These are phyloP conservation scores for Pseudopyricularia cyperi DNA, from an alignment of 2,329 filamentous ascomycete genomes.

Conservation along the genomic window DNA sequence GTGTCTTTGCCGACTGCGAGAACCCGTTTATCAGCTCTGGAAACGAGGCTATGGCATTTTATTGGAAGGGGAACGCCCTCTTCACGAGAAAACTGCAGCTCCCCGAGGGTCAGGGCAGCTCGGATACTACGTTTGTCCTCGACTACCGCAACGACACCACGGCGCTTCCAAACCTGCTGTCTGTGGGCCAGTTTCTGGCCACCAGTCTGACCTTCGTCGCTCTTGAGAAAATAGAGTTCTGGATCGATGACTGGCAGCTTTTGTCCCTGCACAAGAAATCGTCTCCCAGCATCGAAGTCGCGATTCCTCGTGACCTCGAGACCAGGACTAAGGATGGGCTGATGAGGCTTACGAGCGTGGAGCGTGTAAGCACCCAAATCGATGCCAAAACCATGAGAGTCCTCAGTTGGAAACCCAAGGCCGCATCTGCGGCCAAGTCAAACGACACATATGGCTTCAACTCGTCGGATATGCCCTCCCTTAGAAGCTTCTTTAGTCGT, in stretches of 20 bases:
- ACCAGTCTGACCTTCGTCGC: slow-evolving; percentile 95
- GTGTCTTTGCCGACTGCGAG: slow-evolving; percentile 95
- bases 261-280: slow-evolving; percentile 72
- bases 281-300: slow-evolving; percentile 60
- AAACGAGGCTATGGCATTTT: slow-evolving; percentile 90
- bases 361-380: slow-evolving; percentile 80
- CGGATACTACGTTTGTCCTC: slow-evolving; percentile 81
- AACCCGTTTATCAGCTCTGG: slow-evolving; percentile 95
- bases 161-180: slow-evolving; percentile 73
- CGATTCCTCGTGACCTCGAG: slow-evolving; percentile 67
- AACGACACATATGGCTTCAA: slow-evolving; percentile 35
- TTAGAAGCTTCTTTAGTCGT: slow-evolving; percentile 69
- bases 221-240: slow-evolving; percentile 75
- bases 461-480: slow-evolving; percentile 39
- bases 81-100: slow-evolving; percentile 80
- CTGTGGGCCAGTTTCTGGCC: slow-evolving; percentile 80
- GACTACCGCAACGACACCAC: slow-evolving; percentile 86
- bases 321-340: slow-evolving; percentile 73
- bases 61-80: slow-evolving; percentile 97
- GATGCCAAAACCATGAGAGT: slow-evolving; percentile 82
- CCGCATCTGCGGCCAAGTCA: slow-evolving; percentile 24
- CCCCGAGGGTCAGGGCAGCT: slow-evolving; percentile 47
- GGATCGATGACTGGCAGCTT: slow-evolving; percentile 77
- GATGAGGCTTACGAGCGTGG: slow-evolving; percentile 75
- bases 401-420: slow-evolving; percentile 65